Conservation (phyloP, 257 asterid species). For the Gentiana dahurica region DNA sequence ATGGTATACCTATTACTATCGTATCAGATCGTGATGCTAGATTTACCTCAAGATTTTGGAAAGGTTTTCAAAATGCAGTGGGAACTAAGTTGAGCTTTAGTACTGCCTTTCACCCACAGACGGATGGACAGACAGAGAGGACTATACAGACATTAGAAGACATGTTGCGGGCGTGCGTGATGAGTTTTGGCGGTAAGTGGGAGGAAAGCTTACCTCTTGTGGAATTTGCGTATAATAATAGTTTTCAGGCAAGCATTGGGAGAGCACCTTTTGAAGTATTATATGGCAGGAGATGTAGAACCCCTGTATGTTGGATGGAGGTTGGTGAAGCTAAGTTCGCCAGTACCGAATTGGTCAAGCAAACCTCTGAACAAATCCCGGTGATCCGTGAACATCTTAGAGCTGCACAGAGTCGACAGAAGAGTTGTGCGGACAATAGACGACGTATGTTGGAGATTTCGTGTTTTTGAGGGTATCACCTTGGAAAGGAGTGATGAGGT, state of each 20-base stretch:
- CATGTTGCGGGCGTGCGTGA: constrained; percentile 3
- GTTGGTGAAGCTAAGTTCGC: neutral
- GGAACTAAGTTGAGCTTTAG: neutral
- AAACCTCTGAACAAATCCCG: neutral
- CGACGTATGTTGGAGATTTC: neutral
- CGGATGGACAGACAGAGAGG: neutral
- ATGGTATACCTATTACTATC: too few species aligned
- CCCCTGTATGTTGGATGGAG: constrained; percentile 2
- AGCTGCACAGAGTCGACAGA: neutral
- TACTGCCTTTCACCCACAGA: constrained; percentile 1
- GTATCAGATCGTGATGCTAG: too few species aligned
- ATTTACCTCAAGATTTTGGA: too few species aligned
- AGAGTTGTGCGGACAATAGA: constrained; percentile 2
- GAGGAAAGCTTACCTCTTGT: neutral
- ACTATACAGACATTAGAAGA: constrained; percentile 2
- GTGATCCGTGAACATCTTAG: neutral
- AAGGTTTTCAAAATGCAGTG: too few species aligned
- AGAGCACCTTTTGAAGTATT: neutral
- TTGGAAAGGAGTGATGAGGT: constrained; percentile 4
- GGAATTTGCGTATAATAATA: constrained; percentile 3
- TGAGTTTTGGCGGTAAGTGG: constrained; percentile 2
- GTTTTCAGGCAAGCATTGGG: neutral
- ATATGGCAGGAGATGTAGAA: neutral
- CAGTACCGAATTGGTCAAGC: neutral
- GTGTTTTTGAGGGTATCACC: neutral